A percentile compares a stretch with the other conserved stretches of the same genome.
Conservation (phyloP, 805 yeast species). For the Kluyveromyces nonfermentans region DNA sequence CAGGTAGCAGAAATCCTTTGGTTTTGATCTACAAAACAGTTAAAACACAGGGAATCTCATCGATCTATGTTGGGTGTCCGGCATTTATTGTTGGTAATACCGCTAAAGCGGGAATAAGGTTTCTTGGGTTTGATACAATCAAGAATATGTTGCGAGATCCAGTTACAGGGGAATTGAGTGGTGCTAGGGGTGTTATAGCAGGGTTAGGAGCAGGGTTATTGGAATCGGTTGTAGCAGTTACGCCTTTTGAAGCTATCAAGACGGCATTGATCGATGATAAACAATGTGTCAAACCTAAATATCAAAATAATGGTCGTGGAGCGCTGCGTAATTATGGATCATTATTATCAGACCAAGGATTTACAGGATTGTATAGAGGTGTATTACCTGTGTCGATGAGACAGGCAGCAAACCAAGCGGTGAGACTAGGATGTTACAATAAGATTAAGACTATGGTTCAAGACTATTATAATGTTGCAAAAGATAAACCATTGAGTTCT, state of each 20-base stretch:
- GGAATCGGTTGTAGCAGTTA: slow-evolving; percentile 87
- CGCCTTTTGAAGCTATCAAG: slow-evolving; percentile 95
- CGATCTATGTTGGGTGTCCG: slow-evolving; percentile 92
- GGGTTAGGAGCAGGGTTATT: slow-evolving; percentile 96
- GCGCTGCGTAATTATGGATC: slow-evolving; percentile 36
- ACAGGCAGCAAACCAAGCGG: slow-evolving; percentile 94
- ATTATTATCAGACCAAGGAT: slow-evolving; percentile 67
- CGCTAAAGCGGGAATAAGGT: slow-evolving; percentile 91
- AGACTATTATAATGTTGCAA: slow-evolving; percentile 53
- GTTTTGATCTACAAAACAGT: slow-evolving; percentile 69
- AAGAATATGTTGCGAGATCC: slow-evolving; percentile 69
- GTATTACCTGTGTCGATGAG: slow-evolving; percentile 87
- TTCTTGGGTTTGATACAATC: slow-evolving; percentile 84
- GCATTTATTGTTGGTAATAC: slow-evolving; percentile 95
- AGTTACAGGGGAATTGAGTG: slow-evolving; percentile 71
- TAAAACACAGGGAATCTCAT: slow-evolving; percentile 62
- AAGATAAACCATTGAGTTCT: slow-evolving; percentile 66
- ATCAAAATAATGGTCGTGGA: slow-evolving; percentile 52
- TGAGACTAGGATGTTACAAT: slow-evolving; percentile 86
- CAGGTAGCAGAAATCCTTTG: slow-evolving; percentile 72
- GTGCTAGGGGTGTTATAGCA: slow-evolving; percentile 86
- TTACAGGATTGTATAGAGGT: slow-evolving; percentile 80
- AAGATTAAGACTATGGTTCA: slow-evolving; percentile 75
- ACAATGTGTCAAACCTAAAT: slow-evolving; percentile 65
- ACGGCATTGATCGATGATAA: slow-evolving; percentile 94